phyloP scores from a whole-genome alignment of 306 rosid genomes.

The Gastrolobium bilobum region DNA sequence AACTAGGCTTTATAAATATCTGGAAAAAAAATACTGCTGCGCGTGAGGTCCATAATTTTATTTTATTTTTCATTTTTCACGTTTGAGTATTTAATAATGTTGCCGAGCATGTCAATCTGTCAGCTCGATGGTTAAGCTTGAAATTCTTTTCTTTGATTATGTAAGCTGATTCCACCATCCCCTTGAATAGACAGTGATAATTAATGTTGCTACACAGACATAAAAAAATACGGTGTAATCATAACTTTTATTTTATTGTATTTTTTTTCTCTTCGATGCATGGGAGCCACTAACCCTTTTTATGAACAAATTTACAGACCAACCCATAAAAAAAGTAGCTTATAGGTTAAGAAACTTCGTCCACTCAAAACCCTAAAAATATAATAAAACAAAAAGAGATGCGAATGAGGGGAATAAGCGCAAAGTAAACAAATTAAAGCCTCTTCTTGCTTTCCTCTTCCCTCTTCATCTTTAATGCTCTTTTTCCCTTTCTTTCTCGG shows the following conservation, averaged over 20 bases:
- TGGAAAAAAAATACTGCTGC: constrained; percentile 8
- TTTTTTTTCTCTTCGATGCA: constrained; percentile 55
- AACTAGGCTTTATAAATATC: constrained; percentile 2
- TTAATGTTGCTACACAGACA: constrained; percentile 42
- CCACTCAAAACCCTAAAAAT: constrained; percentile 88
- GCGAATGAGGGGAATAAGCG: constrained; percentile 79
- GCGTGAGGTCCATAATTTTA: constrained; percentile 21
- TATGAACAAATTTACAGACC: constrained; percentile 52
- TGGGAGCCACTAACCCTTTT: constrained; percentile 63
- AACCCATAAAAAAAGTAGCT: constrained; percentile 73
- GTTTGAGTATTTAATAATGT: constrained; percentile 28
- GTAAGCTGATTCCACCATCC: constrained; percentile 57
- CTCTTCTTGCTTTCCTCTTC: constrained; percentile 63
- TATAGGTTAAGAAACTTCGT: constrained; percentile 81
- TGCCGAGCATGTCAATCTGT: constrained; percentile 36
- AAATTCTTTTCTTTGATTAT: constrained; percentile 47
- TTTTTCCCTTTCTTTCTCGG: constrained; percentile 66
- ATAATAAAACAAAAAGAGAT: constrained; percentile 92
- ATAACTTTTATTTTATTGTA: not conserved
- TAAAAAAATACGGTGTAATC: constrained; percentile 41
- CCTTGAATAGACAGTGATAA: constrained; percentile 51
- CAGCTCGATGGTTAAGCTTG: constrained; percentile 38
- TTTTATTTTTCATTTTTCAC: not conserved
- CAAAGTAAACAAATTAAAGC: constrained; percentile 83
- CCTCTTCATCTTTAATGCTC: constrained; percentile 55